A percentile compares a stretch with the other conserved stretches of the same genome.
Conservation (phyloP, 164 flowering plant species). For the Buxus sempervirens region DNA sequence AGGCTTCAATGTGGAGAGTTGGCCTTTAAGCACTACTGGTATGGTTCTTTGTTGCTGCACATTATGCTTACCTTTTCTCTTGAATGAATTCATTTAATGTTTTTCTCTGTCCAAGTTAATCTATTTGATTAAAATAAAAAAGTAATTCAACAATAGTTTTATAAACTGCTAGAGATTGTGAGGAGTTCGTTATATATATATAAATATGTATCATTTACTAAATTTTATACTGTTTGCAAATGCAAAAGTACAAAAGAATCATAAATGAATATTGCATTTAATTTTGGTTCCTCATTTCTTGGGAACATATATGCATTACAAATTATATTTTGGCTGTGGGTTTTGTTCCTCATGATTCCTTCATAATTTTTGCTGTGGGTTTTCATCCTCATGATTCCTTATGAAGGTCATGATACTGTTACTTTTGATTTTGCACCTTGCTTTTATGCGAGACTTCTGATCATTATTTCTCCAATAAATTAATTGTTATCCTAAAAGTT, state of each 20-base stretch:
- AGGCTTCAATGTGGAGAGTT: conserved; percentile 71
- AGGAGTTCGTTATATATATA: not conserved
- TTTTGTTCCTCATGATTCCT: too few species aligned
- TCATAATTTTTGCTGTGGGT: too few species aligned
- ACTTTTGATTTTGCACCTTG: not conserved
- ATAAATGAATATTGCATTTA: not conserved
- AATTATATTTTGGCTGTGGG: not conserved
- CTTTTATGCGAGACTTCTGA: not conserved
- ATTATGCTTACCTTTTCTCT: not conserved
- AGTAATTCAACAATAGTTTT: too few species aligned
- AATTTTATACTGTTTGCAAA: too few species aligned
- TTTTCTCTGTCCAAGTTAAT: too few species aligned
- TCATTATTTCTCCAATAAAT: not conserved
- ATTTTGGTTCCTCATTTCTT: not conserved
- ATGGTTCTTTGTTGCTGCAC: conserved; percentile 7
- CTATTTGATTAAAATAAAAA: too few species aligned
- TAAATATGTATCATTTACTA: not conserved
- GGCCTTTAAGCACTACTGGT: conserved; percentile 85
- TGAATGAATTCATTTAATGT: not conserved
- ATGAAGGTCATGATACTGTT: not conserved
- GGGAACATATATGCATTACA: too few species aligned
- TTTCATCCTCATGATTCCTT: too few species aligned
- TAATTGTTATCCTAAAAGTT: not conserved
- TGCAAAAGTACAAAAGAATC: not conserved
- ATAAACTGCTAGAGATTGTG: not conserved